phyloP scores from a whole-genome alignment of 164 flowering plant species.

The Echeveria elegans region DNA sequence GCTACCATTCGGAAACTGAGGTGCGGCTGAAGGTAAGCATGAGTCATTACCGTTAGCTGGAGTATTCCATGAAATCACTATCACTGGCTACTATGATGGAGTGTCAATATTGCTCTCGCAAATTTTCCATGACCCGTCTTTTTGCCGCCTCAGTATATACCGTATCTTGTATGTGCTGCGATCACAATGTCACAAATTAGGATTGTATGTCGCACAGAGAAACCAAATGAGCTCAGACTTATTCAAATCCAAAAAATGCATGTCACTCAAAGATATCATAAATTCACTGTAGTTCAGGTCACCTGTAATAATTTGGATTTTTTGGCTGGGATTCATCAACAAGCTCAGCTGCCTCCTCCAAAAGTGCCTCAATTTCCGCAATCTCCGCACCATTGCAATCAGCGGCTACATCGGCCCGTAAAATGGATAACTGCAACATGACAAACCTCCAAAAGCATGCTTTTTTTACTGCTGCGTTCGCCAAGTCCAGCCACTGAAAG shows the following conservation, averaged over 20 bases:
- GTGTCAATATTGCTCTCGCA: slow-evolving; percentile 46
- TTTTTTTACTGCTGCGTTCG: slow-evolving; percentile 62
- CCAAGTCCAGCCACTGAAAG: slow-evolving; percentile 75
- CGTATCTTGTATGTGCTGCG: slow-evolving; percentile 76
- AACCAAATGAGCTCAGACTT: not conserved
- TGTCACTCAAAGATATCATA: not conserved
- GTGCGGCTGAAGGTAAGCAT: not conserved
- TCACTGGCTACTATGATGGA: slow-evolving; percentile 20
- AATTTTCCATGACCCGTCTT: slow-evolving; percentile 86
- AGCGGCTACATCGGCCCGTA: slow-evolving; percentile 61
- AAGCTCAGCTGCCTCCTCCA: slow-evolving; percentile 98
- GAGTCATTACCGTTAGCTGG: not conserved
- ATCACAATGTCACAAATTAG: not conserved
- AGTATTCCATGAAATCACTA: slow-evolving; percentile 1
- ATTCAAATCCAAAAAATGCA: not conserved
- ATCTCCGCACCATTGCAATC: slow-evolving; percentile 44
- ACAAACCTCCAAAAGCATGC: slow-evolving; percentile 94
- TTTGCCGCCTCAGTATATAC: slow-evolving; percentile 57
- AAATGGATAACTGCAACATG: slow-evolving; percentile 56
- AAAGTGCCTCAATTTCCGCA: slow-evolving; percentile 82
- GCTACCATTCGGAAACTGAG: not conserved
- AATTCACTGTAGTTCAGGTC: not conserved
- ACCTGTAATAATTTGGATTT: slow-evolving; percentile 92
- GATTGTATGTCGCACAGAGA: not conserved
- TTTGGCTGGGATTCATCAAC: slow-evolving; percentile 70